These are phyloP conservation scores for Moelleriella libera DNA, from an alignment of 2,329 filamentous ascomycete genomes.

Conservation along the genomic window DNA sequence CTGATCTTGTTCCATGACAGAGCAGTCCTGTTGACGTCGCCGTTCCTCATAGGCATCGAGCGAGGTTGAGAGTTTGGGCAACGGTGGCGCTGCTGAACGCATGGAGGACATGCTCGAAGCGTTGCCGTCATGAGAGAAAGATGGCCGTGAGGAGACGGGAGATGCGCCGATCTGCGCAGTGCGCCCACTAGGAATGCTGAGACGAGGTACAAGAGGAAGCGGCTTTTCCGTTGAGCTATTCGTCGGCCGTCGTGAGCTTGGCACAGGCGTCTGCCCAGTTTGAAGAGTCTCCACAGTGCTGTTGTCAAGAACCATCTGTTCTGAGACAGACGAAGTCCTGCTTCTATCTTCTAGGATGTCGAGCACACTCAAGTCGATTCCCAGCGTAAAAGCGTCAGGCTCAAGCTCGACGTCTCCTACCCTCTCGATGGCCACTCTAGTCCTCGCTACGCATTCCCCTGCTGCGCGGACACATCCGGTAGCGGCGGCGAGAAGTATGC, in stretches of 20 bases:
- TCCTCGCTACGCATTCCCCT: constrained; percentile 80
- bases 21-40: constrained; percentile 24
- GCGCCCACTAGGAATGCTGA: constrained; percentile 25
- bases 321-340: constrained; percentile 16
- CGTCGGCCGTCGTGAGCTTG: constrained; percentile 18
- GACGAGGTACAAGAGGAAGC: constrained; percentile 49
- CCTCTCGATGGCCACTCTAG: constrained; percentile 71
- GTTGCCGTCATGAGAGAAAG: constrained; percentile 26
- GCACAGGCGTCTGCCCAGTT: constrained; percentile 20
- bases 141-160: constrained; percentile 25
- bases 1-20: constrained; percentile 34
- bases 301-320: constrained; percentile 22
- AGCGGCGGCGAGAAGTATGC: constrained; percentile 60
- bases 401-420: constrained; percentile 89
- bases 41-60: constrained; percentile 31
- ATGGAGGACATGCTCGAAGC: constrained; percentile 30
- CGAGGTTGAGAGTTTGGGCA: constrained; percentile 42
- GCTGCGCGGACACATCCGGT: constrained; percentile 82
- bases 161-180: constrained; percentile 16
- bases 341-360: constrained; percentile 23
- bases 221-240: constrained; percentile 47
- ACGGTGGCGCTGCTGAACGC: constrained; percentile 35
- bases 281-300: constrained; percentile 24
- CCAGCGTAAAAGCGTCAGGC: constrained; percentile 41
- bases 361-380: constrained; percentile 39